phyloP scores from a whole-genome alignment of 768 basidiomycete genomes.

The Leccinum pellstonianum region DNA sequence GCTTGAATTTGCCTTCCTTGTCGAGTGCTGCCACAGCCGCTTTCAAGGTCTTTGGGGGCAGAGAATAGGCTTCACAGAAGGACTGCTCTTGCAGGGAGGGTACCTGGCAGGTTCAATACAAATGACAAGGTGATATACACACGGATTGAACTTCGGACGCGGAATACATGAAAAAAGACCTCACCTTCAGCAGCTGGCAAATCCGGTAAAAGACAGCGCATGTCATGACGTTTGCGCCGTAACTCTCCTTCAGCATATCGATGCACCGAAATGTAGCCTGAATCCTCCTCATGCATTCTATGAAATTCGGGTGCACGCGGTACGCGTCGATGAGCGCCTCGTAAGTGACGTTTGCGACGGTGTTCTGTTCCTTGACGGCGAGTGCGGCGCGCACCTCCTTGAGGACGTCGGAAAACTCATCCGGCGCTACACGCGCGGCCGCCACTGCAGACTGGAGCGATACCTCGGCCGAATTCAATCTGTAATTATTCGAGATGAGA shows the following conservation, averaged over 20 bases:
- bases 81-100: conserved; percentile 20
- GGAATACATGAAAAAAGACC: background rate
- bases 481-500: background rate
- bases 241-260: conserved; percentile 16
- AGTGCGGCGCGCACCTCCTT: conserved; percentile 24
- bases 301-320: conserved; percentile 12
- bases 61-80: conserved; percentile 17
- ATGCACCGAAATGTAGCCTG: conserved; percentile 26
- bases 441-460: conserved; percentile 25
- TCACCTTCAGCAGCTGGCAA: conserved; percentile 39
- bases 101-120: background rate
- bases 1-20: background rate
- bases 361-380: background rate
- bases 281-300: conserved; percentile 35
- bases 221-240: conserved; percentile 26
- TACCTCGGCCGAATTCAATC: conserved; percentile 28
- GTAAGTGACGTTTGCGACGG: conserved; percentile 23
- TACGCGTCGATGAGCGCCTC: conserved; percentile 32
- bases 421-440: conserved; percentile 23
- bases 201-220: conserved; percentile 50
- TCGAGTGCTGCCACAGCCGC: conserved; percentile 20
- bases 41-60: conserved; percentile 20
- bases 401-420: conserved; percentile 25
- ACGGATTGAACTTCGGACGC: background rate
- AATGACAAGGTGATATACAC: background rate